A percentile compares a stretch with the other conserved stretches of the same genome.
Evolutionary conservation across 2,329 filamentous ascomycete species (phyloP).

Genomic region (Penicillium griseofulvum): DNA sequence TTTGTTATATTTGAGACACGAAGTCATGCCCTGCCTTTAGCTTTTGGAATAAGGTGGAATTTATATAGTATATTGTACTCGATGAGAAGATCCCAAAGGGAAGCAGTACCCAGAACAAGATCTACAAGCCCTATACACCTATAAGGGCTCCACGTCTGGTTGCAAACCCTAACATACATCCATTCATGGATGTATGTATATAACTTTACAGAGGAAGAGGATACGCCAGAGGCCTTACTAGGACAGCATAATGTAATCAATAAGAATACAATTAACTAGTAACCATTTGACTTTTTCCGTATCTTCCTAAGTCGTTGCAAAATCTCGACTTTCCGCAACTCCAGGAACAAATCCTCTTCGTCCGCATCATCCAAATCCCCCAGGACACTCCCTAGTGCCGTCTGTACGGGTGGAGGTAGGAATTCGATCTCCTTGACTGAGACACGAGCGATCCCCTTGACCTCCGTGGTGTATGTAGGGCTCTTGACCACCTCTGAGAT

Average conservation of each 20-base stretch:
- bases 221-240: no score
- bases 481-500: conserved; percentile 14
- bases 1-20: not conserved
- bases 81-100: not conserved
- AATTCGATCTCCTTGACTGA: conserved; percentile 16
- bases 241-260: no score
- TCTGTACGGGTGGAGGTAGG: conserved; percentile 11
- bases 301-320: conserved; percentile 34
- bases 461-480: not conserved
- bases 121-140: no score
- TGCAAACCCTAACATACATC: not conserved
- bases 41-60: not conserved
- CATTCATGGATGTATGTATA: not conserved
- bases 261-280: conserved; percentile 7
- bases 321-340: conserved; percentile 37
- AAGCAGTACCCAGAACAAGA: not conserved
- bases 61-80: not conserved
- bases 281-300: conserved; percentile 22
- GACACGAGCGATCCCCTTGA: conserved; percentile 12
- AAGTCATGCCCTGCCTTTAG: not conserved
- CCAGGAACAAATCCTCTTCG: conserved; percentile 37
- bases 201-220: not conserved
- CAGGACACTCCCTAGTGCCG: conserved; percentile 21
- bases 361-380: conserved; percentile 34
- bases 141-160: not conserved